Conservation (phyloP, 2,329 filamentous ascomycete genomes). For the Fusarium burgessii region DNA sequence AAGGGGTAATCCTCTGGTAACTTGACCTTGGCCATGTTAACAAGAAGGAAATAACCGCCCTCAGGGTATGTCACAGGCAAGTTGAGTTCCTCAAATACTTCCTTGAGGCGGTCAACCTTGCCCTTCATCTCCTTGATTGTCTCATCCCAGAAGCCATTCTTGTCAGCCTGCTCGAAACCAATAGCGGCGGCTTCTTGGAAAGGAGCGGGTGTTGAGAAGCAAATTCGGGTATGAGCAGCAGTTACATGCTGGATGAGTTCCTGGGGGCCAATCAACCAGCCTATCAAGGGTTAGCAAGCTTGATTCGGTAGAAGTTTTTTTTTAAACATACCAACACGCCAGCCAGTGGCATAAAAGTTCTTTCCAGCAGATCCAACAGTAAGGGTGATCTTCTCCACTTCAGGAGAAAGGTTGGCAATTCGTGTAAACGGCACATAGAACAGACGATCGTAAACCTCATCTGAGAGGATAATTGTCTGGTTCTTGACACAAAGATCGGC, state of each 20-base stretch:
- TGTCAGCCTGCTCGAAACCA: conserved; percentile 91
- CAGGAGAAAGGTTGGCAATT: conserved; percentile 89
- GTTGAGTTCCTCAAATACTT: conserved; percentile 79
- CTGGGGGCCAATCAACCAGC: conserved; percentile 91
- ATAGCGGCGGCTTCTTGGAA: conserved; percentile 95
- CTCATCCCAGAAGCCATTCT: conserved; percentile 86
- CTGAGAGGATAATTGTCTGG: conserved; percentile 91
- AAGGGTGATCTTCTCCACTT: conserved; percentile 87
- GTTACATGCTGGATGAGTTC: conserved; percentile 92
- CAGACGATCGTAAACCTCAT: conserved; percentile 94
- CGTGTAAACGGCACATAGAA: conserved; percentile 97
- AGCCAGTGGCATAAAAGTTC: conserved; percentile 98
- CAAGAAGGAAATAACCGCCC: conserved; percentile 96
- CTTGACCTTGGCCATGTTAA: conserved; percentile 90
- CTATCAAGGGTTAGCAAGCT: conserved; percentile 48
- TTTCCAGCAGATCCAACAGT: conserved; percentile 97
- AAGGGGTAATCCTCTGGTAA: conserved; percentile 88
- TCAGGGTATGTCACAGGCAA: conserved; percentile 92
- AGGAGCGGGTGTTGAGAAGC: conserved; percentile 92
- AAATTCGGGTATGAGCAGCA: conserved; percentile 94
- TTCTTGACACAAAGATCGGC: conserved; percentile 91
- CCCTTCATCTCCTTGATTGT: conserved; percentile 87
- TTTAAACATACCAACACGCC: conserved; percentile 76
- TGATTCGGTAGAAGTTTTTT: rapidly evolving
- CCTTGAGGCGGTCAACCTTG: conserved; percentile 89